Base-by-base conservation (phyloP, 2,329 filamentous ascomycete genomes). In the Leptographium procerum region DNA sequence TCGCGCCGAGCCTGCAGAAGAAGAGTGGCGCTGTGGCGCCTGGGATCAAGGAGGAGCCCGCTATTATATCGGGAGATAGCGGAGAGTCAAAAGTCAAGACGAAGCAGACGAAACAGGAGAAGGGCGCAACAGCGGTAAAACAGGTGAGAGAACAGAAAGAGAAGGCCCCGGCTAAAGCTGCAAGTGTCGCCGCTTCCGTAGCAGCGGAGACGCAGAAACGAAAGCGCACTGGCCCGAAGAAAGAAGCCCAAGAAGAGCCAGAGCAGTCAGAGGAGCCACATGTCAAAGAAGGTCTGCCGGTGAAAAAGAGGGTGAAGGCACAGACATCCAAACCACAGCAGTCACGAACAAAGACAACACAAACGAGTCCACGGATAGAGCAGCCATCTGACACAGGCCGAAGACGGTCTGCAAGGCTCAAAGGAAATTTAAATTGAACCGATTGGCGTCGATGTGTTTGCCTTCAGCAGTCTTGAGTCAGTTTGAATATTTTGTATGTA, bases 1-100 rank as follows among this genome's bases (percentile, higher is more conserved):
- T 92, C 56, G 90, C 95, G 0, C 91, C 91, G 0, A 83, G 78
- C 14, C 74, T 94, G 31, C 94, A 97, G 74, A 95, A 91, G 76
- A 96, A 95, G 76, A 80, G 71, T 0, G 79, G 78, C 0, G 68
- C 68, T 4, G 69, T 76, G 5, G 69, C 68, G 4, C 62, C 71
- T 0, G 72, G 71, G 1, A 71, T 74, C 33, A 79, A 80, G 62
- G 72, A 75, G 52, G 72, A 77, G 59, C 66, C 69, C 0, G 53
- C 70, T 3, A 69, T 72, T 47, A 60, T 62, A 2, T 63, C 65
- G 4, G 66, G 67, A 29, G 62, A 28, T 6, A 56, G 36, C 16
- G 33, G 63, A 33, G 66, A 65, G 63, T 62, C 59, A 33, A 52
- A 52, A 34, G 5, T 5, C 13, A 68, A 68, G 62, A 64, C 67